These are phyloP conservation scores for Inga leiocalycina DNA, from an alignment of 306 rosid species.

Conservation along the genomic window DNA sequence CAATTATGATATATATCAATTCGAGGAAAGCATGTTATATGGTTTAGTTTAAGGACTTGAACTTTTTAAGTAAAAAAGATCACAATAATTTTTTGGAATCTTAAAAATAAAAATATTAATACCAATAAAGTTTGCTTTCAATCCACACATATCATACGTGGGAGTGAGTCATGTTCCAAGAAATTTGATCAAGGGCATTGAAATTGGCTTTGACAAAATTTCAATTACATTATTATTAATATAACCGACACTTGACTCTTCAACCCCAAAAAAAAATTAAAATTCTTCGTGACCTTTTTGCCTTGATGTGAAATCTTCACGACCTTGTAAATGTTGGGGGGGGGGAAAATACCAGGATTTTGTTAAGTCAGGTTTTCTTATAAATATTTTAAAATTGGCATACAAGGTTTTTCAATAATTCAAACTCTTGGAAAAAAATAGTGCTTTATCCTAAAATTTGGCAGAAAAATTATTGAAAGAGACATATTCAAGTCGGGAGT, in stretches of 20 bases:
- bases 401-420: background rate
- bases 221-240: background rate
- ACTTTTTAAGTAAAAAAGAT: background rate
- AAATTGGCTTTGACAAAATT: background rate
- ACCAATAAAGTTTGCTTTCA: background rate
- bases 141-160: background rate
- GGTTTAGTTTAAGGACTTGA: background rate
- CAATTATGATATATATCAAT: background rate
- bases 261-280: too few relatives aligned
- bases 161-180: constrained; percentile 1
- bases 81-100: background rate
- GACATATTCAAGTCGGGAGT: background rate
- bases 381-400: background rate
- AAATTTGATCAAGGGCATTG: background rate
- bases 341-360: background rate
- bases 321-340: too few relatives aligned
- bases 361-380: background rate
- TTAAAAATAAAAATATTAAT: background rate
- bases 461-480: background rate
- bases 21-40: background rate
- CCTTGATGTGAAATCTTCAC: too few relatives aligned
- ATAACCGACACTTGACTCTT: background rate
- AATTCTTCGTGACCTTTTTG: too few relatives aligned
- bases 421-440: background rate
- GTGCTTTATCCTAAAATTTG: background rate